Conservation (phyloP, 495 filamentous ascomycete species). For the Podospora fimiseda region DNA sequence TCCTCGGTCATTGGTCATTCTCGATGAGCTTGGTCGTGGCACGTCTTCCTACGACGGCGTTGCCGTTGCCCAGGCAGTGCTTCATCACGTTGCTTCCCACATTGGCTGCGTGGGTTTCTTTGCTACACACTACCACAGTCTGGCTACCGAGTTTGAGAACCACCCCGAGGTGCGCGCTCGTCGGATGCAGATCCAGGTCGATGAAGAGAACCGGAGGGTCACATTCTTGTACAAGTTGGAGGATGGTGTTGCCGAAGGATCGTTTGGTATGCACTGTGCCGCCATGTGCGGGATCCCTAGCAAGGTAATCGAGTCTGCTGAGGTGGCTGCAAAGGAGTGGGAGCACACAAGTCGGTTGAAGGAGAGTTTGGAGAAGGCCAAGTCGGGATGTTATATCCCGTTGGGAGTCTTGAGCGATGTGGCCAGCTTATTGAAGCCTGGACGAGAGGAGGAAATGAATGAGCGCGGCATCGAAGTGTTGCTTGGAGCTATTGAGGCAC, state of each 20-base stretch:
- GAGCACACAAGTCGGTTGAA: slow-evolving; percentile 87
- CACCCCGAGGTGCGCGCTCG: slow-evolving; percentile 83
- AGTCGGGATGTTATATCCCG: slow-evolving; percentile 69
- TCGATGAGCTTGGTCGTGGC: slow-evolving; percentile 93
- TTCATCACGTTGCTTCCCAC: slow-evolving; percentile 90
- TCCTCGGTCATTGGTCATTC: slow-evolving; percentile 88
- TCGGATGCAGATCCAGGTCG: slow-evolving; percentile 91
- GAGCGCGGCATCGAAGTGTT: slow-evolving; percentile 62
- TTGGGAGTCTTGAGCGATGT: slow-evolving; percentile 91
- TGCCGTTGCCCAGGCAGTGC: slow-evolving; percentile 90
- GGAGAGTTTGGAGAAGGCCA: slow-evolving; percentile 78
- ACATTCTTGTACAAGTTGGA: slow-evolving; percentile 97
- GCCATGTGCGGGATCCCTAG: slow-evolving; percentile 91
- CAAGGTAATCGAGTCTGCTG: slow-evolving; percentile 78
- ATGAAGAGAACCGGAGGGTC: slow-evolving; percentile 72
- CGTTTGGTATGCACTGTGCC: slow-evolving; percentile 98
- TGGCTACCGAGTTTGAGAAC: slow-evolving; percentile 79
- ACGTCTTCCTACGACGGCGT: slow-evolving; percentile 94
- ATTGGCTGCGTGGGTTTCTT: slow-evolving; percentile 95
- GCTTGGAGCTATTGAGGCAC: slow-evolving; percentile 65
- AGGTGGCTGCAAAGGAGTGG: slow-evolving; percentile 87
- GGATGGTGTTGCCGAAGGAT: slow-evolving; percentile 90
- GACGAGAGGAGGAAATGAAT: slow-evolving; percentile 36
- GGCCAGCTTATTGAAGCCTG: slow-evolving; percentile 65
- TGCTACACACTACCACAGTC: slow-evolving; percentile 93